Evolutionary conservation across 768 basidiomycete genomes (phyloP).

Genomic region (Royoungia palumana): DNA sequence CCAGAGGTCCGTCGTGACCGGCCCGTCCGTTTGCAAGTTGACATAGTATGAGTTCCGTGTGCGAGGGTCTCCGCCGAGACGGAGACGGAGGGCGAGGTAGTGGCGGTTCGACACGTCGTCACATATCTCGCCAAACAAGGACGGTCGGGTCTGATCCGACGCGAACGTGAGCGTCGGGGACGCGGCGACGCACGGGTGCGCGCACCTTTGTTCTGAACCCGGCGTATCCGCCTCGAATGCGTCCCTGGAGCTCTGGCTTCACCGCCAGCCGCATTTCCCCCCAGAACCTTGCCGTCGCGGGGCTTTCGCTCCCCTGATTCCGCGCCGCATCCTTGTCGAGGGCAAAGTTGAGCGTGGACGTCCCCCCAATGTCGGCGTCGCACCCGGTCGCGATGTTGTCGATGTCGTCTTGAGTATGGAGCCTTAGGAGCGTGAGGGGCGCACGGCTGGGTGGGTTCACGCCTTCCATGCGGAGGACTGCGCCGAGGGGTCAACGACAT

Average conservation of each 20-base stretch:
- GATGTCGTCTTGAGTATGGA: conserved; percentile 59
- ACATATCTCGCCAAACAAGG: conserved; percentile 79
- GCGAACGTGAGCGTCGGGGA: neutral
- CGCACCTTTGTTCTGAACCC: conserved; percentile 83
- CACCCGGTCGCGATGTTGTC: conserved; percentile 72
- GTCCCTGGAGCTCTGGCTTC: conserved; percentile 59
- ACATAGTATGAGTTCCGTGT: conserved; percentile 87
- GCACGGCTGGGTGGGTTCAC: conserved; percentile 57
- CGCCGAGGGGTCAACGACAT: conserved; percentile 11
- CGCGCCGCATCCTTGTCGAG: conserved; percentile 53
- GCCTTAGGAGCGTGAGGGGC: conserved; percentile 63
- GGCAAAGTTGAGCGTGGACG: conserved; percentile 73
- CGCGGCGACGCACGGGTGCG: neutral
- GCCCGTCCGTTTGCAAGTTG: conserved; percentile 88
- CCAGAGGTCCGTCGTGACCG: conserved; percentile 83
- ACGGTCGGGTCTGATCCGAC: conserved; percentile 60
- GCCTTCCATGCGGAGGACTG: conserved; percentile 77
- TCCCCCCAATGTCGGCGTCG: conserved; percentile 86
- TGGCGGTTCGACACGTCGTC: conserved; percentile 83
- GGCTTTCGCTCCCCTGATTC: conserved; percentile 43
- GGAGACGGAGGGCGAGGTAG: conserved; percentile 77
- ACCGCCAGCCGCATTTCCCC: conserved; percentile 75
- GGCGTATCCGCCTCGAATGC: conserved; percentile 82
- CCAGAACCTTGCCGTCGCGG: conserved; percentile 68
- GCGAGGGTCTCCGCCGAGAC: conserved; percentile 70